Percentiles rank a stretch among this genome's conserved stretches.
phyloP scores from a whole-genome alignment of 2,329 filamentous ascomycete genomes.

The Epichloe brachyelytri region DNA sequence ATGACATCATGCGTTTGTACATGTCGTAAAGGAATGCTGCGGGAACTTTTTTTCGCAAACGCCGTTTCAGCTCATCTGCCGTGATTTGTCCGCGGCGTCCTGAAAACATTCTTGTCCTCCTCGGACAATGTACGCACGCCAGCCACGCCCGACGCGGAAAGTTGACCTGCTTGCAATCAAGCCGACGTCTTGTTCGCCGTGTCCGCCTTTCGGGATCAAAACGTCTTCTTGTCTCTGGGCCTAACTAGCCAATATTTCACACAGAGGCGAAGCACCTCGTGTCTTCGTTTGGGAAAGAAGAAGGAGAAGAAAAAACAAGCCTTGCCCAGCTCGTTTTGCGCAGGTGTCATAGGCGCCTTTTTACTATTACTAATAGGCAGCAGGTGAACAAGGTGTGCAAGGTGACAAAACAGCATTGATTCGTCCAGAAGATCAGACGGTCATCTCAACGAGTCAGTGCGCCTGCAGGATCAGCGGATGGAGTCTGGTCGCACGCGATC shows the following conservation, averaged over 20 bases:
- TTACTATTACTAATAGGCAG: no score
- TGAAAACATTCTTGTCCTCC: no score
- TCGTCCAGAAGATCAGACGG: not conserved
- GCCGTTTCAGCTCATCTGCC: no score
- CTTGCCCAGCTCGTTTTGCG: no score
- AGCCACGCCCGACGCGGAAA: constrained; percentile 1
- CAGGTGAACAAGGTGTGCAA: no score
- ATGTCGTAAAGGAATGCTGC: not conserved
- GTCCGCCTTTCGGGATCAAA: not conserved
- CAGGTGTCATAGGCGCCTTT: no score
- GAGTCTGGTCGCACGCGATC: not conserved
- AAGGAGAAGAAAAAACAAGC: no score
- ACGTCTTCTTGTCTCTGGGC: not conserved
- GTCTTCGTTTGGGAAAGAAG: no score
- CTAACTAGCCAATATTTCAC: not conserved
- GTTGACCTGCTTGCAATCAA: constrained; percentile 4
- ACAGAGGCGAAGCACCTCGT: no score
- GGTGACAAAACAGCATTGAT: not conserved
- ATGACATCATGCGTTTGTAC: not conserved
- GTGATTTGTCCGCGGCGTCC: no score
- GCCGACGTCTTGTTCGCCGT: constrained; percentile 1
- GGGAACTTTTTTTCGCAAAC: not conserved
- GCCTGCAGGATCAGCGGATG: not conserved
- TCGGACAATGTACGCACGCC: not conserved
- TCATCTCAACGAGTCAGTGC: constrained; percentile 2